Evolutionary conservation across 345 rosid species (phyloP).

Genomic region (Cardamine chenopodiifolia): DNA sequence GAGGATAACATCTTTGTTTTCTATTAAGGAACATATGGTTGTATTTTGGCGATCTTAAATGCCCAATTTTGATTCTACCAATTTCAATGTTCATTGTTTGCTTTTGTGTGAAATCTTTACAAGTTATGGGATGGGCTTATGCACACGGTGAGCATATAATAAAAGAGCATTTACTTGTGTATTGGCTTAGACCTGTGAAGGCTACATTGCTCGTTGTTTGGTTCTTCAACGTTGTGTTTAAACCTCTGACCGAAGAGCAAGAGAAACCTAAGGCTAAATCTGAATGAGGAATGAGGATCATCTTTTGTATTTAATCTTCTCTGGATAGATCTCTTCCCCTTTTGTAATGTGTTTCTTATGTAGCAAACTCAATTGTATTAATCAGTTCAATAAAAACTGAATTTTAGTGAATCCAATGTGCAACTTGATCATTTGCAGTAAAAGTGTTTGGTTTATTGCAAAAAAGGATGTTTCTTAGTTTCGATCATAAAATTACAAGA

Average conservation of each 20-base stretch:
- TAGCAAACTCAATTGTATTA: slow-evolving; percentile 31
- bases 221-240: slow-evolving; percentile 60
- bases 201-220: slow-evolving; percentile 85
- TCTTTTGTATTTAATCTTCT: slow-evolving; percentile 6
- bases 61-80: slow-evolving; percentile 16
- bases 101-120: slow-evolving; percentile 24
- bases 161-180: slow-evolving; percentile 87
- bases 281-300: slow-evolving; percentile 45
- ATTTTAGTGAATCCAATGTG: background rate
- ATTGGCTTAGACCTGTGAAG: slow-evolving; percentile 90
- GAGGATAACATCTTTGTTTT: slow-evolving; percentile 71
- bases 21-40: slow-evolving; percentile 44
- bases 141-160: slow-evolving; percentile 89
- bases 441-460: slow-evolving; percentile 34
- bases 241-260: slow-evolving; percentile 48
- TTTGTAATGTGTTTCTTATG: slow-evolving; percentile 4
- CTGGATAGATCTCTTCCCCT: background rate
- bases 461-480: slow-evolving; percentile 25
- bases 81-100: background rate
- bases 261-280: slow-evolving; percentile 50
- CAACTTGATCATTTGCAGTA: slow-evolving; percentile 27
- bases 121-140: slow-evolving; percentile 99
- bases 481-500: slow-evolving; percentile 32
- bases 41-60: slow-evolving; percentile 2
- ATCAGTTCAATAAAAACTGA: slow-evolving; percentile 31